These are phyloP conservation scores for Paramarasmius palmivorus DNA, from an alignment of 1,284 basidiomycete species.

Conservation along the genomic window DNA sequence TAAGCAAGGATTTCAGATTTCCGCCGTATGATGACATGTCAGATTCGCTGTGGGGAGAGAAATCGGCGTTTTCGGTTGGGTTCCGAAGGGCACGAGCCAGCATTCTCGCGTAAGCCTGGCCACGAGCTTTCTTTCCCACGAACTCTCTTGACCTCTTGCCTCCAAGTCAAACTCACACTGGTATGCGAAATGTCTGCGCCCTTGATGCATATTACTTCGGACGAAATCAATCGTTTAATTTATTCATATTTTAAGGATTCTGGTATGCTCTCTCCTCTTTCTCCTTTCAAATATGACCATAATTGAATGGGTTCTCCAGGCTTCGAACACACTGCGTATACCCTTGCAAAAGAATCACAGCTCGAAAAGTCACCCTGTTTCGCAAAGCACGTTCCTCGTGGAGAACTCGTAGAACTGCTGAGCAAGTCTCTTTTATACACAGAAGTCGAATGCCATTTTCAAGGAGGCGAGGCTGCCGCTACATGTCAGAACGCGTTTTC, in stretches of 20 bases:
- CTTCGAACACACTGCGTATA: constrained; percentile 71
- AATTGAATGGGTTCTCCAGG: constrained; percentile 69
- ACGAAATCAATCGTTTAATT: constrained; percentile 83
- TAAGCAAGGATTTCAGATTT: constrained; percentile 1
- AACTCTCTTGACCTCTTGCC: background rate
- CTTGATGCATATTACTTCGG: constrained; percentile 65
- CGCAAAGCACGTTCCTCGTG: constrained; percentile 74
- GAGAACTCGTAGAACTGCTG: constrained; percentile 79
- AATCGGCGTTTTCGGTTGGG: no score
- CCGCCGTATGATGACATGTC: background rate
- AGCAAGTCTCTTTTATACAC: constrained; percentile 79
- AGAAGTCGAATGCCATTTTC: constrained; percentile 85
- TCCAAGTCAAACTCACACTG: constrained; percentile 1
- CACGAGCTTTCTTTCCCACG: background rate
- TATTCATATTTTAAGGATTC: constrained; percentile 82
- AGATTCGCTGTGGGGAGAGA: background rate
- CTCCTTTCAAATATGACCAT: background rate
- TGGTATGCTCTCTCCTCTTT: constrained; percentile 40
- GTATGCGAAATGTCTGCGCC: background rate
- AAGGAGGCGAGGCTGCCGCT: constrained; percentile 52
- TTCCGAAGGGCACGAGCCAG: no score
- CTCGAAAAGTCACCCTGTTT: constrained; percentile 68
- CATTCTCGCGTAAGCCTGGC: no score
- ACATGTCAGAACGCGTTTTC: constrained; percentile 70
- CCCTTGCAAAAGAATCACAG: constrained; percentile 49